Evolutionary conservation across 1,284 basidiomycete genomes (phyloP), one percentile per base, ranked within the genome.

Genomic region (Cryptococcus sp.): DNA sequence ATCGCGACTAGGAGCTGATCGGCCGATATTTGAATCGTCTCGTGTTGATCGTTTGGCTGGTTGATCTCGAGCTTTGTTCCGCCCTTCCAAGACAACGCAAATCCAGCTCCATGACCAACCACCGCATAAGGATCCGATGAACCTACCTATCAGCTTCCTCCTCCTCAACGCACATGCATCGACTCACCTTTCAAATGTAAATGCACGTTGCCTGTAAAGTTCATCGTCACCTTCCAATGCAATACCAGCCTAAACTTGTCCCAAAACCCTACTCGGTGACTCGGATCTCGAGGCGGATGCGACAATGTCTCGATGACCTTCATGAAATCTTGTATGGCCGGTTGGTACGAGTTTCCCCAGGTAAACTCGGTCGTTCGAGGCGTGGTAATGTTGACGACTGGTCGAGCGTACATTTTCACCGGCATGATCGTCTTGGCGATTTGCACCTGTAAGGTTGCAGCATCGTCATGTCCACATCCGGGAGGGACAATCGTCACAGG

Each of bases 381-480:
- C 0, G 86, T 82, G 21, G 77, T 75, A 26, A 94, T 79, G 21
- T 79, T 78, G 58, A 97, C 78, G 24, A 75, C 74, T 4, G 92
- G 86, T 37, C 81, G 79, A 3, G 89, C 88, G 66, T 94, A 97
- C 21, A 84, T 87, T 73, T 97, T 97, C 61, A 93, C 85, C 0
- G 93, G 87, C 87, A 94, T 94, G 50, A 92, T 85, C 0, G 91
- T 92, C 70, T 94, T 97, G 0, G 91, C 90, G 26, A 97, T 79
- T 33, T 77, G 67, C 21, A 95, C 74, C 5, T 76, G 74, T 45
- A 93, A 80, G 9, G 81, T 76, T 3, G 75, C 68, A 19, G 81
- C 77, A 18, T 80, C 81, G 12, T 74, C 66, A 25, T 78, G 68
- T 34, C 82, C 80, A 25, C 79, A 77, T 42, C 80, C 73, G 2